phyloP scores from a whole-genome alignment of 345 rosid genomes.

The Citrus maxima region DNA sequence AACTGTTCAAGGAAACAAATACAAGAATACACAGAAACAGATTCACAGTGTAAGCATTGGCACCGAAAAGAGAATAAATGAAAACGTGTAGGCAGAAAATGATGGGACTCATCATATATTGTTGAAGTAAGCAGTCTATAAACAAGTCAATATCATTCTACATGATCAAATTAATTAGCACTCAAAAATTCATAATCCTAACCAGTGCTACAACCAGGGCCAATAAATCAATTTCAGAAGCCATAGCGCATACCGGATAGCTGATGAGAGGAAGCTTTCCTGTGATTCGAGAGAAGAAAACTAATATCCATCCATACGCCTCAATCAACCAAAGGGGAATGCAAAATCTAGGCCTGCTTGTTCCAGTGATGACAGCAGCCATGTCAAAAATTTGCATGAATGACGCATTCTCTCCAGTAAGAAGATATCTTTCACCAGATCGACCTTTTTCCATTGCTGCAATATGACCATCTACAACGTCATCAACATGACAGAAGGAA shows the following conservation, averaged over 20 bases:
- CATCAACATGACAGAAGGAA: constrained; percentile 82
- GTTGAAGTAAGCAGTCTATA: neutral
- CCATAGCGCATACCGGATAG: constrained; percentile 63
- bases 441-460: constrained; percentile 71
- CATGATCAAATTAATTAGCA: neutral
- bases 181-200: neutral
- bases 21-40: neutral
- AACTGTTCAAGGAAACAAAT: neutral
- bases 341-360: constrained; percentile 54
- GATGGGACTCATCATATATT: neutral
- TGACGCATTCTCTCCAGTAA: constrained; percentile 86
- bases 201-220: neutral
- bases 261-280: constrained; percentile 88
- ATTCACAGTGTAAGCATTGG: neutral
- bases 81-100: neutral
- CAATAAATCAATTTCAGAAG: neutral
- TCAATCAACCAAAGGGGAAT: constrained; percentile 63
- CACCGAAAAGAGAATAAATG: neutral
- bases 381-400: constrained; percentile 65
- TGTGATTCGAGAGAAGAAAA: constrained; percentile 55
- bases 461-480: constrained; percentile 77
- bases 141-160: neutral
- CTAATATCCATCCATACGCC: constrained; percentile 69
- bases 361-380: constrained; percentile 65
- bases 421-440: constrained; percentile 75